phyloP scores from a whole-genome alignment of 1,284 basidiomycete genomes.

The Schizophyllum amplum region DNA sequence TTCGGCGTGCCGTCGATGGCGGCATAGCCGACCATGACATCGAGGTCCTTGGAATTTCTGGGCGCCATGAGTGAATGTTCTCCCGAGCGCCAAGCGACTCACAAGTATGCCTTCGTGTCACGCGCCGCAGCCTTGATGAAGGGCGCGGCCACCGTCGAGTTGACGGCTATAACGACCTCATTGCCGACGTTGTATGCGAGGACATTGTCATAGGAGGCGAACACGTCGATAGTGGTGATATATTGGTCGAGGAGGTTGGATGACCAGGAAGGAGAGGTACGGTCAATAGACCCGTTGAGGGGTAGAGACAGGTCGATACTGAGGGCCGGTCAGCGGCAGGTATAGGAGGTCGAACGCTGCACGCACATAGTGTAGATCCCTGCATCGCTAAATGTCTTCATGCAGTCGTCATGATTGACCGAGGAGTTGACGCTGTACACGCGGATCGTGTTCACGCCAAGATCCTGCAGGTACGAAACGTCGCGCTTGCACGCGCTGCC shows the following conservation, averaged over 20 bases:
- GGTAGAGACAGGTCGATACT: constrained; percentile 83
- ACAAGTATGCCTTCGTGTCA: constrained; percentile 83
- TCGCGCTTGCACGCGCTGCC: constrained; percentile 69
- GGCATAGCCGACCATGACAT: constrained; percentile 76
- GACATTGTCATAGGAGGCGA: constrained; percentile 79
- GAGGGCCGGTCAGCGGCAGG: constrained; percentile 8
- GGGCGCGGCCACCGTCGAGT: constrained; percentile 60
- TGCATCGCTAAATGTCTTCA: constrained; percentile 68
- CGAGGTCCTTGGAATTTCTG: constrained; percentile 60
- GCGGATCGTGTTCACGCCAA: constrained; percentile 70
- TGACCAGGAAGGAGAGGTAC: constrained; percentile 70
- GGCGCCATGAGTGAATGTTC: constrained; percentile 1
- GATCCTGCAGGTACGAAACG: constrained; percentile 63
- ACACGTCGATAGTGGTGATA: constrained; percentile 68
- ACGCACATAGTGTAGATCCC: constrained; percentile 85
- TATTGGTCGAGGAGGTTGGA: constrained; percentile 80
- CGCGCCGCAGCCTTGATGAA: constrained; percentile 90
- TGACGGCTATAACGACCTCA: constrained; percentile 63
- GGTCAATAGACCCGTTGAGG: constrained; percentile 55
- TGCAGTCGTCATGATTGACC: constrained; percentile 81
- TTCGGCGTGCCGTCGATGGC: constrained; percentile 69
- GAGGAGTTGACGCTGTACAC: constrained; percentile 81
- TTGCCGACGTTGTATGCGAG: constrained; percentile 85
- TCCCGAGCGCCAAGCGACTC: constrained; percentile 17
- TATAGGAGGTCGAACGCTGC: background rate